Conservation (phyloP, 495 filamentous ascomycete genomes). For the Xylaria bambusicola region DNA sequence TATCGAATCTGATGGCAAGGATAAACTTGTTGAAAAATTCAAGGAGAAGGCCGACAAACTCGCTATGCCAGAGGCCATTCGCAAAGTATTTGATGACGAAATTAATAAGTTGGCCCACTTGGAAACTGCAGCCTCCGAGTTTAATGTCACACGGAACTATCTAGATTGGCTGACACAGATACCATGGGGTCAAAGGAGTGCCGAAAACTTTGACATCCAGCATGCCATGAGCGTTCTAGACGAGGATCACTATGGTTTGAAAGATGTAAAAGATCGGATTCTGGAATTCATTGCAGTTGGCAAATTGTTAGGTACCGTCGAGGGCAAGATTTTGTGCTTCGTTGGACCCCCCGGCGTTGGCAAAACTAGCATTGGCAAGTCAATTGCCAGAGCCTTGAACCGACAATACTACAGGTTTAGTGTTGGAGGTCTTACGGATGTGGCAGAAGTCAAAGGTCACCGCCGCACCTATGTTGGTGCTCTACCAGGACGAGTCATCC, state of each 20-base stretch:
- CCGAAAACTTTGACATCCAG: slow-evolving; percentile 93
- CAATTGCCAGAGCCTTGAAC: slow-evolving; percentile 91
- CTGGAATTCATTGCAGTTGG: slow-evolving; percentile 98
- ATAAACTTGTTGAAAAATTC: slow-evolving; percentile 96
- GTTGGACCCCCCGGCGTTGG: slow-evolving; percentile 94
- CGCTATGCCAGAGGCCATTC: slow-evolving; percentile 94
- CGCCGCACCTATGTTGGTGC: slow-evolving; percentile 96
- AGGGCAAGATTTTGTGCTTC: slow-evolving; percentile 98
- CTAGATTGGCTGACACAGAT: slow-evolving; percentile 98
- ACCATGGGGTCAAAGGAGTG: slow-evolving; percentile 93
- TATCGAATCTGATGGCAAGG: slow-evolving; percentile 95
- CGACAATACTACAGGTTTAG: slow-evolving; percentile 97
- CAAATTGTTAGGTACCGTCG: slow-evolving; percentile 93
- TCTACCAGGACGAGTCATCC: slow-evolving; percentile 93
- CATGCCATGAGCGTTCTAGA: slow-evolving; percentile 90
- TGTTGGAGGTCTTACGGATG: slow-evolving; percentile 94
- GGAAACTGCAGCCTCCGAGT: slow-evolving; percentile 93
- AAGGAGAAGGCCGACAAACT: slow-evolving; percentile 92
- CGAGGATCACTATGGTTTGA: slow-evolving; percentile 95
- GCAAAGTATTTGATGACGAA: slow-evolving; percentile 97
- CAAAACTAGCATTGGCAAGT: slow-evolving; percentile 98
- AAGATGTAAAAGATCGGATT: slow-evolving; percentile 99
- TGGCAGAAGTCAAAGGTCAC: slow-evolving; percentile 99
- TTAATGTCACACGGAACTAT: slow-evolving; percentile 99
- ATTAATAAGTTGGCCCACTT: slow-evolving; percentile 94